These are phyloP conservation scores for Candida ficus DNA, from an alignment of 805 yeast species.

Conservation along the genomic window DNA sequence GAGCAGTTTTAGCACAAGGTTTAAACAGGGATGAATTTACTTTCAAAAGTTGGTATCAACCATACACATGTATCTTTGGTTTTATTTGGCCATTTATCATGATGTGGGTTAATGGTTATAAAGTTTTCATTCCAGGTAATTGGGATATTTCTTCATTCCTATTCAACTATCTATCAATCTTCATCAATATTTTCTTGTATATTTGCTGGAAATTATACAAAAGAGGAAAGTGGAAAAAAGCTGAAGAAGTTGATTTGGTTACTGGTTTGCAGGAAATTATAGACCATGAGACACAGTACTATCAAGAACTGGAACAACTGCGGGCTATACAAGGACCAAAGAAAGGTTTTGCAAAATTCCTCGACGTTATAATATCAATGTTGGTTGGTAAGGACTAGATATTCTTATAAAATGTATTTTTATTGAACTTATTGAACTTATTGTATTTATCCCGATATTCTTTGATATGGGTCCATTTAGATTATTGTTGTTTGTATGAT, in stretches of 20 bases:
- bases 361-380: constrained; percentile 12
- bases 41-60: constrained; percentile 54
- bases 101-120: constrained; percentile 63
- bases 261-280: constrained; percentile 55
- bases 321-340: constrained; percentile 18
- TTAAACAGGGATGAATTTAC: constrained; percentile 40
- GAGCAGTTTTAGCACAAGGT: constrained; percentile 52
- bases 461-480: too few relatives aligned
- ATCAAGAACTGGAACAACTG: constrained; percentile 13
- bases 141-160: constrained; percentile 63
- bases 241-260: constrained; percentile 46
- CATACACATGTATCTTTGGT: constrained; percentile 50
- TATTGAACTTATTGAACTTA: too few relatives aligned
- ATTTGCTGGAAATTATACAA: constrained; percentile 48
- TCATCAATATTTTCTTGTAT: constrained; percentile 45
- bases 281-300: constrained; percentile 41
- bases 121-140: constrained; percentile 59
- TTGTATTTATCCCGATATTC: too few relatives aligned
- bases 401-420: too few relatives aligned
- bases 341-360: constrained; percentile 16
- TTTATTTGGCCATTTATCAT: constrained; percentile 40
- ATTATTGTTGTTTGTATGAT: too few relatives aligned
- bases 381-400: constrained; percentile 20
- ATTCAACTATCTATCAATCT: constrained; percentile 69
- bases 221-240: constrained; percentile 40